A percentile compares a stretch with the other conserved stretches of the same genome.
These are phyloP conservation scores for Leccinellum luteum DNA, from an alignment of 768 basidiomycete genomes.

Conservation along the genomic window DNA sequence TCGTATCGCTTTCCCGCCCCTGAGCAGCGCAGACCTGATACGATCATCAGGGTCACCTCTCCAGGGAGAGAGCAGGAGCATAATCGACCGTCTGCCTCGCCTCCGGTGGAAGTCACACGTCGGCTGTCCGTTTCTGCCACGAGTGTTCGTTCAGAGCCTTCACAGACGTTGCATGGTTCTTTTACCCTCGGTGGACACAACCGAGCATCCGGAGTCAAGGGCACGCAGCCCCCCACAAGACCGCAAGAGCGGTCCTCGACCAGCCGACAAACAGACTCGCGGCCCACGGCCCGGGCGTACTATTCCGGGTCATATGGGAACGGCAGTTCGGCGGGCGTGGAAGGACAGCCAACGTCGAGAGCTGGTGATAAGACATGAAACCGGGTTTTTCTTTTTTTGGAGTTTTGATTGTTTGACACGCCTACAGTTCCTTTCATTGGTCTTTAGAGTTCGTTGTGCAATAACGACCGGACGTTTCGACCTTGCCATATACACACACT, in stretches of 20 bases:
- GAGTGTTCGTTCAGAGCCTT: conserved; percentile 43
- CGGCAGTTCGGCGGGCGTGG: conserved; percentile 5
- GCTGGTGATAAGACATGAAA: conserved; percentile 26
- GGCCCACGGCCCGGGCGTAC: conserved; percentile 16
- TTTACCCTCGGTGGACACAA: conserved; percentile 20
- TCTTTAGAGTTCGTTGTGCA: conserved; percentile 9
- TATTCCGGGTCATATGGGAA: conserved; percentile 25
- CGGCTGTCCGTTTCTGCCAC: conserved; percentile 47
- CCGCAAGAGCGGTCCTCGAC: conserved; percentile 21
- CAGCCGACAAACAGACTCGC: conserved; percentile 22
- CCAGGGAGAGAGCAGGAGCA: conserved; percentile 43
- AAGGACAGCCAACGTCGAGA: conserved; percentile 14
- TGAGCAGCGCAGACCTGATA: conserved; percentile 34
- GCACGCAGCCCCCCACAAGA: conserved; percentile 17
- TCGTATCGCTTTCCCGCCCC: conserved; percentile 50
- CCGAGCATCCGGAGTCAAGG: conserved; percentile 21
- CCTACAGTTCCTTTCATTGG: conserved; percentile 1
- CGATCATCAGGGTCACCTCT: conserved; percentile 37
- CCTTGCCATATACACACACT: conserved; percentile 7
- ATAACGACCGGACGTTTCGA: conserved; percentile 14
- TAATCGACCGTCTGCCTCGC: conserved; percentile 39
- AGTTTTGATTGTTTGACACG: neutral
- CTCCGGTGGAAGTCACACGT: conserved; percentile 46
- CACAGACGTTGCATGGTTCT: conserved; percentile 17
- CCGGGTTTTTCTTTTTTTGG: neutral